A percentile compares a stretch with the other conserved stretches of the same genome.
Conservation (phyloP, 345 rosid species). For the Salix arbutifolia region DNA sequence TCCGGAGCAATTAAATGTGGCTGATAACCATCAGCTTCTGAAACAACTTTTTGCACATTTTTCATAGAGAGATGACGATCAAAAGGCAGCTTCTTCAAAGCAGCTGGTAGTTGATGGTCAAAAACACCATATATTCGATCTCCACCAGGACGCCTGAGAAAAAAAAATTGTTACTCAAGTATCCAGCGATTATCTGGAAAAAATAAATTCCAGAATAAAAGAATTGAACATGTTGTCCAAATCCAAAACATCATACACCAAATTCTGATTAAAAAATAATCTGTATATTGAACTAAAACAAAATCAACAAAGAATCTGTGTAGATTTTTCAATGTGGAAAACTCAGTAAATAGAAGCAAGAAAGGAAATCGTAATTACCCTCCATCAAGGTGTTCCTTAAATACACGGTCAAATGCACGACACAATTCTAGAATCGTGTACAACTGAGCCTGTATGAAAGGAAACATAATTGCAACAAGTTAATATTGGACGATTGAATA, state of each 20-base stretch:
- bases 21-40: constrained; percentile 99
- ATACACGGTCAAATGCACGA: constrained; percentile 95
- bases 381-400: constrained; percentile 98
- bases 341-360: constrained; percentile 1
- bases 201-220: background rate
- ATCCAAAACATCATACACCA: too few species aligned
- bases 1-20: constrained; percentile 99
- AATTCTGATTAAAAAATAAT: too few species aligned
- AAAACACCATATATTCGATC: constrained; percentile 95
- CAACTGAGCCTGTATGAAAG: constrained; percentile 69
- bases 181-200: background rate
- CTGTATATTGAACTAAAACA: too few species aligned
- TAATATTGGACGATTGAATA: constrained; percentile 3
- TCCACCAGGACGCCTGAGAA: constrained; percentile 91
- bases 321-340: constrained; percentile 1
- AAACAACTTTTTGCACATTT: constrained; percentile 95
- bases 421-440: constrained; percentile 93
- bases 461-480: constrained; percentile 13
- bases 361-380: constrained; percentile 52
- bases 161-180: constrained; percentile 14
- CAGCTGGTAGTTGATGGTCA: constrained; percentile 96
- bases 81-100: constrained; percentile 95
- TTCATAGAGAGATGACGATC: constrained; percentile 88
- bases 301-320: background rate
- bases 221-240: too few species aligned